Evolutionary conservation across 768 basidiomycete species (phyloP).

Genomic region (Galerina sulciceps): DNA sequence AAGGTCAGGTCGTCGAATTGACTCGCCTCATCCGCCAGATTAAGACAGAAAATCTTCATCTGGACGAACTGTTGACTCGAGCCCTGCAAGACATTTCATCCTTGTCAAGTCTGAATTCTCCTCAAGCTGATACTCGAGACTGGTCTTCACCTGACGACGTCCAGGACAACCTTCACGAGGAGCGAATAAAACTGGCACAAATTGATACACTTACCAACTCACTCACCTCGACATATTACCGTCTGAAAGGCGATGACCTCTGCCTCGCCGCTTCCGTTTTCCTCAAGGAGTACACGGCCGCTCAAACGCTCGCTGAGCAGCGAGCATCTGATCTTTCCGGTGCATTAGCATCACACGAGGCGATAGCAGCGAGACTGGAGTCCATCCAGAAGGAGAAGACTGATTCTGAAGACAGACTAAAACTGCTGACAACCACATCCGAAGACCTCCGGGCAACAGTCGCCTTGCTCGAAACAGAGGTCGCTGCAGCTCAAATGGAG

Average conservation of each 20-base stretch:
- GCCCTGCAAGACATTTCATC: conserved; percentile 36
- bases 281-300: conserved; percentile 31
- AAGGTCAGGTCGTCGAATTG: conserved; percentile 68
- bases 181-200: conserved; percentile 8
- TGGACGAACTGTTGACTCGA: conserved; percentile 39
- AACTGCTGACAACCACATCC: conserved; percentile 18
- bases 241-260: conserved; percentile 37
- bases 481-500: conserved; percentile 25
- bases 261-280: conserved; percentile 31
- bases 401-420: conserved; percentile 31
- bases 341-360: conserved; percentile 43
- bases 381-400: conserved; percentile 41
- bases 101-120: conserved; percentile 15
- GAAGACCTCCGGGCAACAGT: conserved; percentile 20
- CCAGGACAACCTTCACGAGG: conserved; percentile 22
- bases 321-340: conserved; percentile 42
- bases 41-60: conserved; percentile 53
- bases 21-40: conserved; percentile 63
- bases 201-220: conserved; percentile 16
- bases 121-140: not conserved
- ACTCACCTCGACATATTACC: conserved; percentile 40
- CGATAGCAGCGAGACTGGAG: conserved; percentile 45
- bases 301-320: conserved; percentile 32
- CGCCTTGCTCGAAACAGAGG: conserved; percentile 25
- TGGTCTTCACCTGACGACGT: conserved; percentile 19